Evolutionary conservation across 768 basidiomycete genomes (phyloP).

Genomic region (Ephemerocybe angulata): DNA sequence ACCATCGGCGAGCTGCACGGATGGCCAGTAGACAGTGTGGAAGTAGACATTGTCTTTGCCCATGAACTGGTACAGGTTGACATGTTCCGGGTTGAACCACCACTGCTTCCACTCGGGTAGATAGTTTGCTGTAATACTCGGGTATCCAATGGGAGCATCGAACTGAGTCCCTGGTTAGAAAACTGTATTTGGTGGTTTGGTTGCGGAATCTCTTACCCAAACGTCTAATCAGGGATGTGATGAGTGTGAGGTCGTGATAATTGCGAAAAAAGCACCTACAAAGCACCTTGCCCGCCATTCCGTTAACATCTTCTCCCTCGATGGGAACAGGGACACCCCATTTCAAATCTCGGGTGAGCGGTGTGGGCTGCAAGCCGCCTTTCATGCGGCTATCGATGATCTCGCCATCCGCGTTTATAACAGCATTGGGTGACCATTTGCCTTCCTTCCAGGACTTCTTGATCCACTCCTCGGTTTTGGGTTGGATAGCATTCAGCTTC

Average conservation of each 20-base stretch:
- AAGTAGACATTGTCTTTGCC: slow-evolving; percentile 99
- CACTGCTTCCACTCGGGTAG: slow-evolving; percentile 93
- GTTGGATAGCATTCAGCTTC: slow-evolving; percentile 78
- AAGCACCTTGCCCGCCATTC: slow-evolving; percentile 92
- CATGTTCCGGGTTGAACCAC: slow-evolving; percentile 93
- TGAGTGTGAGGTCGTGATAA: slow-evolving; percentile 2
- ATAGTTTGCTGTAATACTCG: slow-evolving; percentile 94
- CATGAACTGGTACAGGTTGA: slow-evolving; percentile 97
- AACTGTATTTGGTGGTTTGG: neutral
- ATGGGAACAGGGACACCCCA: slow-evolving; percentile 96
- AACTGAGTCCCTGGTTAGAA: slow-evolving; percentile 51
- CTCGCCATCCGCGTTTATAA: slow-evolving; percentile 84
- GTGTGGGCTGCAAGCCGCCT: slow-evolving; percentile 80
- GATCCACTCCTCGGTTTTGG: slow-evolving; percentile 84
- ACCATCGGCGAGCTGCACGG: slow-evolving; percentile 84
- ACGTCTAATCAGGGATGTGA: slow-evolving; percentile 69
- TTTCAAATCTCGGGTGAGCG: slow-evolving; percentile 87
- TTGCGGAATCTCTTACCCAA: slow-evolving; percentile 60
- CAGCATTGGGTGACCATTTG: slow-evolving; percentile 90
- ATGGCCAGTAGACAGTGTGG: slow-evolving; percentile 94
- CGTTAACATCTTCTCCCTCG: slow-evolving; percentile 69
- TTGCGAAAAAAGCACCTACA: slow-evolving; percentile 52
- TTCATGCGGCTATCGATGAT: slow-evolving; percentile 88
- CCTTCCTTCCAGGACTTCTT: slow-evolving; percentile 73
- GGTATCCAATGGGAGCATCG: slow-evolving; percentile 95